phyloP scores from a whole-genome alignment of 768 basidiomycete species.

The Tricholoma matsutake region DNA sequence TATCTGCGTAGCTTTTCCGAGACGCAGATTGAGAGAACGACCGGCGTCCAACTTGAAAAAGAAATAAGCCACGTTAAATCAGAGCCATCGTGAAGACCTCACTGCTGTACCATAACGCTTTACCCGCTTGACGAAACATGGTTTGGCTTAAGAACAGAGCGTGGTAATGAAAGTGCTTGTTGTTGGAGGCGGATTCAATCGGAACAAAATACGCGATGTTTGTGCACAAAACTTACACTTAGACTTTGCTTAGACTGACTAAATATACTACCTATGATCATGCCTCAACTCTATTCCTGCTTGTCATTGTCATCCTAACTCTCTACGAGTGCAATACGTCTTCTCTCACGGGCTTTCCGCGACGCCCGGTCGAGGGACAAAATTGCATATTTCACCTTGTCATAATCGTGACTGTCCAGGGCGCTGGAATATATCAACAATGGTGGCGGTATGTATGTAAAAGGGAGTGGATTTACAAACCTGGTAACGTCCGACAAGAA shows the following conservation, averaged over 20 bases:
- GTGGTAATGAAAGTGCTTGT: slow-evolving; percentile 2
- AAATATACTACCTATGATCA: neutral
- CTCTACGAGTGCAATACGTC: slow-evolving; percentile 40
- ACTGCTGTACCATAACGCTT: slow-evolving; percentile 54
- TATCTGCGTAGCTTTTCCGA: slow-evolving; percentile 81
- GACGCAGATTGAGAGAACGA: slow-evolving; percentile 76
- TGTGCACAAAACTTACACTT: neutral
- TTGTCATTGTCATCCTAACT: slow-evolving; percentile 21
- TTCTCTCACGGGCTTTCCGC: slow-evolving; percentile 68
- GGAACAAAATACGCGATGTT: neutral
- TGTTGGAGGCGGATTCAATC: slow-evolving; percentile 1
- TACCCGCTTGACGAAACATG: slow-evolving; percentile 64
- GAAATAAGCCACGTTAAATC: neutral
- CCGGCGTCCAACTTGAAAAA: slow-evolving; percentile 55
- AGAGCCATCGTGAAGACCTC: slow-evolving; percentile 15
- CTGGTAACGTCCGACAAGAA: slow-evolving; percentile 73
- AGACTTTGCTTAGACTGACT: neutral
- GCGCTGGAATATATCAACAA: slow-evolving; percentile 41
- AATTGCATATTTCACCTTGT: slow-evolving; percentile 82
- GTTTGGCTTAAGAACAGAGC: slow-evolving; percentile 8
- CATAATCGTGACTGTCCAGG: slow-evolving; percentile 60
- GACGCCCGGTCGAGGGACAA: slow-evolving; percentile 68
- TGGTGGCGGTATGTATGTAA: neutral
- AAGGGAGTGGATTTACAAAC: slow-evolving; percentile 44
- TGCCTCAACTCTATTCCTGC: neutral